Evolutionary conservation across 495 filamentous ascomycete genomes (phyloP).

Genomic region (Apodospora peruviana): DNA sequence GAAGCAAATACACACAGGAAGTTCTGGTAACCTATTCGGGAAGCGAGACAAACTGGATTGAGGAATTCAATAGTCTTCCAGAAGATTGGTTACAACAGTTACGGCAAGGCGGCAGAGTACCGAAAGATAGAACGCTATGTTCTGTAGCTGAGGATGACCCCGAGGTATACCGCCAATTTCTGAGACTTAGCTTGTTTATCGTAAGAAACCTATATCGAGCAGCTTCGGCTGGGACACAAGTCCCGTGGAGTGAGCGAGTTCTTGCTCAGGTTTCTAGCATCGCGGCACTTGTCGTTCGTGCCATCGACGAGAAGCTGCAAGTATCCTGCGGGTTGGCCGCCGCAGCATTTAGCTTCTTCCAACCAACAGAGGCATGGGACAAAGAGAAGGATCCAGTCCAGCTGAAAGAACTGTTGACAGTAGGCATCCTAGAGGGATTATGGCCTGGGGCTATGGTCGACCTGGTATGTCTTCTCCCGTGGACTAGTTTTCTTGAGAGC

Average conservation of each 20-base stretch:
- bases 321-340: slow-evolving; percentile 18
- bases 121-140: not conserved
- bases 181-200: slow-evolving; percentile 18
- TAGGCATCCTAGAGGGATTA: slow-evolving; percentile 41
- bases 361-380: not conserved
- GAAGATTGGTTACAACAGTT: slow-evolving; percentile 17
- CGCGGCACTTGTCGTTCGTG: slow-evolving; percentile 22
- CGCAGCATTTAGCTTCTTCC: slow-evolving; percentile 32
- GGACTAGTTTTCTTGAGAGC: not conserved
- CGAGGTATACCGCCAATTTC: slow-evolving; percentile 20
- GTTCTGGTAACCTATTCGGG: slow-evolving; percentile 4
- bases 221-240: slow-evolving; percentile 6
- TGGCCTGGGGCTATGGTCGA: slow-evolving; percentile 30
- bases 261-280: slow-evolving; percentile 23
- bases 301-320: slow-evolving; percentile 20
- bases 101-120: not conserved
- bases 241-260: slow-evolving; percentile 17
- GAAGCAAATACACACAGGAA: slow-evolving; percentile 10
- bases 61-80: slow-evolving; percentile 13
- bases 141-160: slow-evolving; percentile 12
- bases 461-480: slow-evolving; percentile 27
- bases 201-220: slow-evolving; percentile 18
- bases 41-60: slow-evolving; percentile 17
- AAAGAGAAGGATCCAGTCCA: not conserved
- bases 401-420: slow-evolving; percentile 21